Base-by-base conservation (phyloP, 164 flowering plant species). In the Nelumbo lutea region DNA sequence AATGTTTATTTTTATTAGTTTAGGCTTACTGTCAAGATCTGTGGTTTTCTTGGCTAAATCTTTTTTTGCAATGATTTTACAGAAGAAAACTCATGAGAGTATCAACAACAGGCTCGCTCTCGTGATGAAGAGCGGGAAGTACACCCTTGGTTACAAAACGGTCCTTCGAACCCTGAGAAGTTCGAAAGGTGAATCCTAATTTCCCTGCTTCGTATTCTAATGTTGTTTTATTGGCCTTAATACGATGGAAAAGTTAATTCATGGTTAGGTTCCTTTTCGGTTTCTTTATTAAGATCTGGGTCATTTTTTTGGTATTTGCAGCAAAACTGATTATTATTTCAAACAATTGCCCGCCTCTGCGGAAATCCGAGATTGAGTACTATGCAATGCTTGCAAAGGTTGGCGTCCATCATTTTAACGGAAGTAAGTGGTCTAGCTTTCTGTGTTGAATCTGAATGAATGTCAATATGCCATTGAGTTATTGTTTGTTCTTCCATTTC, bases 51-150 rank as follows among this genome's bases (percentile, higher is more conserved):
- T n/a, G 27, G 27, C 27, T 27, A 27, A 27, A 27, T 27, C 10
- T 15, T 13, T 15, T 9, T 42, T 15, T 50, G 56, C 3, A 47
- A 41, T 9, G 13, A 47, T 66, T 39, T 66, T 72, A 80, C 89
- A 87, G 89, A 88, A 87, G 85, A 88, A 83, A 88, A 85, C 89
- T 11, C 93, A 88, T 84, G 94, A 89, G 81, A 83, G 84, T 80
- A 87, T 89, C 76, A 89, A 89, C 88, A 89, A 75, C 79, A 84
- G 91, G 71, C 75, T 89, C 58, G 94, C 91, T 79, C 87, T 87
- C 13, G 91, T 85, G 59, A 84, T 89, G 94, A 89, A 89, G 91
- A 87, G 91, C 52, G 94, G 94, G 3, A 89, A 87, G 55, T 87
- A 76, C 69, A 76, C 75, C 45, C 79, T 76, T 41, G 79, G 79